phyloP scores from a whole-genome alignment of 2,329 filamentous ascomycete species.

The Trichoderma semiorbis region DNA sequence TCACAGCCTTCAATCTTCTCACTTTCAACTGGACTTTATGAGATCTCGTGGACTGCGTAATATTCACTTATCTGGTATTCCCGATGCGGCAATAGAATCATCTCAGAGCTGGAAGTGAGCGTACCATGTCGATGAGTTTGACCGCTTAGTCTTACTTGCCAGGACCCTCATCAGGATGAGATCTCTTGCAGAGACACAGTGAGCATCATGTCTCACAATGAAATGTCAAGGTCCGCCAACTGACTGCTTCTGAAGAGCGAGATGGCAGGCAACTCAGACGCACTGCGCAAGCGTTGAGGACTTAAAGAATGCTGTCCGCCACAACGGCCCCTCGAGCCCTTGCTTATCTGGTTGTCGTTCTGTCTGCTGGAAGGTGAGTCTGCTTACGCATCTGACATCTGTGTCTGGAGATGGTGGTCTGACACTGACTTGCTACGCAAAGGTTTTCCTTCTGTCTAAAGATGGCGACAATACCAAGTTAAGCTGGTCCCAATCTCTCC shows the following conservation, averaged over 20 bases:
- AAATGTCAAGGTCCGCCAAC: not conserved
- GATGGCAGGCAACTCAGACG: conserved; percentile 64
- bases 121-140: not conserved
- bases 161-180: conserved; percentile 30
- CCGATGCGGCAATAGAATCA: not conserved
- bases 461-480: conserved; percentile 50
- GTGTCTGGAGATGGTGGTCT: not conserved
- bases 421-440: conserved; percentile 1
- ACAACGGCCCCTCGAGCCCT: conserved; percentile 56
- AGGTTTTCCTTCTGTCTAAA: conserved; percentile 80
- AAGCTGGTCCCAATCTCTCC: conserved; percentile 66
- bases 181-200: conserved; percentile 39
- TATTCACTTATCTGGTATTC: not conserved
- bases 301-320: conserved; percentile 61
- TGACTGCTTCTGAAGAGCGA: conserved; percentile 44
- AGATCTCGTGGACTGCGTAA: not conserved
- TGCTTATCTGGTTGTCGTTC: conserved; percentile 75
- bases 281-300: conserved; percentile 56
- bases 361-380: conserved; percentile 80
- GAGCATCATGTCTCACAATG: conserved; percentile 20
- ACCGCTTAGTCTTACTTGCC: not conserved
- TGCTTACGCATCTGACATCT: not conserved
- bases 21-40: not conserved
- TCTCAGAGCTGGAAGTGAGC: not conserved
- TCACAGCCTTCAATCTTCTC: not conserved